Percentiles rank a stretch among this genome's conserved stretches.
phyloP scores from a whole-genome alignment of 768 basidiomycete genomes.

The Trametes cinnabarina region DNA sequence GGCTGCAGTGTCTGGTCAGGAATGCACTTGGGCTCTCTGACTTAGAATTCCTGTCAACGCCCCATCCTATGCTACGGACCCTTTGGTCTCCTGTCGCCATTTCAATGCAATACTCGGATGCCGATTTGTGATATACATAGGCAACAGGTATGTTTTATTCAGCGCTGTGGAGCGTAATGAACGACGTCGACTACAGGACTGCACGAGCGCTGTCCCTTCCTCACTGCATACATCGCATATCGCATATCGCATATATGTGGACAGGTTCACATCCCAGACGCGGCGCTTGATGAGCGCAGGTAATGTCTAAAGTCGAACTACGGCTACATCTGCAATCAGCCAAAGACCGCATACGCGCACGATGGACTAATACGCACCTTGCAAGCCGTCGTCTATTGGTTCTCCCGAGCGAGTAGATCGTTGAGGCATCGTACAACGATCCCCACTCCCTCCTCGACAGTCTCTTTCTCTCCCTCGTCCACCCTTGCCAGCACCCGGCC shows the following conservation, averaged over 20 bases:
- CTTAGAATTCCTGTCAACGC: no score
- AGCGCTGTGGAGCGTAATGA: no score
- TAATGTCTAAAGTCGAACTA: background rate
- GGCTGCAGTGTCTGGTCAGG: no score
- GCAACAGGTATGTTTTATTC: no score
- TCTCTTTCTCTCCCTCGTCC: conserved; percentile 45
- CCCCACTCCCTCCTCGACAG: conserved; percentile 63
- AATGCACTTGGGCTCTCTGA: no score
- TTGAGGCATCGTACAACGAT: conserved; percentile 66
- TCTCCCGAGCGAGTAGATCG: conserved; percentile 51
- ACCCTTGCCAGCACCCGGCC: conserved; percentile 54
- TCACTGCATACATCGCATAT: background rate
- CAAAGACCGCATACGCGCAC: background rate
- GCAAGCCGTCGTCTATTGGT: conserved; percentile 3
- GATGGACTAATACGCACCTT: background rate
- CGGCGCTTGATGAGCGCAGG: background rate
- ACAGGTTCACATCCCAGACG: conserved; percentile 14
- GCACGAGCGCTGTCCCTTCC: no score
- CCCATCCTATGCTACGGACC: no score
- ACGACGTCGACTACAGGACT: no score
- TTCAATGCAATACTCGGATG: no score
- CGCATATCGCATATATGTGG: conserved; percentile 7
- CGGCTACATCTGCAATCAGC: background rate
- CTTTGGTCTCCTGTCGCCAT: no score
- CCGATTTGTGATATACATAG: background rate